Evolutionary conservation across 164 flowering plant species (phyloP), one percentile per base, ranked within the genome.

Genomic region (Berberis thunbergii): DNA sequence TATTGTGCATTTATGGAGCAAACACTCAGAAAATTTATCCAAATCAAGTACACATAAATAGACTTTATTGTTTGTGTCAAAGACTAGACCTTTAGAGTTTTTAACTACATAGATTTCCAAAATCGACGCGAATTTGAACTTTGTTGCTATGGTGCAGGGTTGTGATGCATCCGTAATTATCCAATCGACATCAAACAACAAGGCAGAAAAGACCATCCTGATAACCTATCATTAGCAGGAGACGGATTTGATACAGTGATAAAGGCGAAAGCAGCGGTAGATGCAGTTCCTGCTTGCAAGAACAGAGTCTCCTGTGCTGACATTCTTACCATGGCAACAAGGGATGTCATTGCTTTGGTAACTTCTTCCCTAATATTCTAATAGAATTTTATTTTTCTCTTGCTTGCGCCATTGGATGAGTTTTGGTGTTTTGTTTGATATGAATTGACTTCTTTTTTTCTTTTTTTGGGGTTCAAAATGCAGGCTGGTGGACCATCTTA

Each of bases 401-500:
- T 26, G 26, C 26, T 26, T 26, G 26, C 26, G 26, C 26, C 26
- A 26, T 26, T 26, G 26, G 26, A 26, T 26, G 26, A 26, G 26
- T 26, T 26, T 26, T 26, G 26, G 26, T 26, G 26, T 26, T 26
- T 26, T 26, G 26, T 26, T 26, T 26, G 26, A 52, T 3, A 52
- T 10, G 4, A 7, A 50, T n/a, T 50, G 2, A 9, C 54, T 50
- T 10, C 0, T 52, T 12, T 52, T 55, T 45, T 3, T 39, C 39
- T 45, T 8, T 5, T 26, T 8, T 53, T 26, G 26, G 26, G 26
- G 40, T 41, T 4, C 40, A 13, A 4, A 54, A 54, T 38, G 4
- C 40, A 93, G 98, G 38, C 89, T 1, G 96, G 96, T 1, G 98
- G 98, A 43, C 97, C 98, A 1, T 79, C 75, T 39, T 93, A 82